Percentiles rank a stretch among this genome's conserved stretches.
These are phyloP conservation scores for Penicillium chermesinum DNA, from an alignment of 495 filamentous ascomycete species.

Conservation along the genomic window DNA sequence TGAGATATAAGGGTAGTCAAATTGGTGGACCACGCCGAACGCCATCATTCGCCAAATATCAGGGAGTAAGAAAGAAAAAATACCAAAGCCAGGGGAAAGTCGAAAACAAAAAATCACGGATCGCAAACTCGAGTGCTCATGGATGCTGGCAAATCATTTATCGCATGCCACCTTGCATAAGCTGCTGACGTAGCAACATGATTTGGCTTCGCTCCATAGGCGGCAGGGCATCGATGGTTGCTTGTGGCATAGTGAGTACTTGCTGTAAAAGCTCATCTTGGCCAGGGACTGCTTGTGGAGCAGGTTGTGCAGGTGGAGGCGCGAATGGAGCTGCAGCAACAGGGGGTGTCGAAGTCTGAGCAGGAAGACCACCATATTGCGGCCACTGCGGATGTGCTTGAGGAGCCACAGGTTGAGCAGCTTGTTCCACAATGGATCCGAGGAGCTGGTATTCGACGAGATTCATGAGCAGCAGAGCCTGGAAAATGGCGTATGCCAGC, in stretches of 20 bases:
- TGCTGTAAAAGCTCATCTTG: conserved; percentile 67
- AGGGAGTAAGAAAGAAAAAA: no score
- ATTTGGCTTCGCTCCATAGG: conserved; percentile 71
- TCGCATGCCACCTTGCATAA: conserved; percentile 45
- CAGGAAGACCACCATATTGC: conserved; percentile 31
- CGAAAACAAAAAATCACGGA: background rate
- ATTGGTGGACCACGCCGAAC: conserved; percentile 10
- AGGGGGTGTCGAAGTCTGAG: conserved; percentile 52
- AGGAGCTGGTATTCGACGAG: conserved; percentile 69
- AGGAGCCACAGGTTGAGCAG: conserved; percentile 35
- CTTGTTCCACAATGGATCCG: conserved; percentile 53
- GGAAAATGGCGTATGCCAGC: conserved; percentile 93
- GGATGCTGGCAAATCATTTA: no score
- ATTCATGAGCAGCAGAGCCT: conserved; percentile 86
- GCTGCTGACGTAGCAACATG: conserved; percentile 58
- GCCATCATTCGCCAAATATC: conserved; percentile 11
- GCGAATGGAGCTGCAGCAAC: conserved; percentile 54
- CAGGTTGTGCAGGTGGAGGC: conserved; percentile 37
- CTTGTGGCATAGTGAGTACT: conserved; percentile 68
- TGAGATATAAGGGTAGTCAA: background rate
- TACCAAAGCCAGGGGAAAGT: background rate
- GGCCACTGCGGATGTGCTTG: conserved; percentile 33
- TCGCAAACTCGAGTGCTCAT: no score
- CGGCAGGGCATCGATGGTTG: conserved; percentile 68
- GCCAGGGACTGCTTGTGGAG: conserved; percentile 42